Base-by-base conservation (phyloP, 78 protist species). In the Tieghemostelium lacteum region DNA sequence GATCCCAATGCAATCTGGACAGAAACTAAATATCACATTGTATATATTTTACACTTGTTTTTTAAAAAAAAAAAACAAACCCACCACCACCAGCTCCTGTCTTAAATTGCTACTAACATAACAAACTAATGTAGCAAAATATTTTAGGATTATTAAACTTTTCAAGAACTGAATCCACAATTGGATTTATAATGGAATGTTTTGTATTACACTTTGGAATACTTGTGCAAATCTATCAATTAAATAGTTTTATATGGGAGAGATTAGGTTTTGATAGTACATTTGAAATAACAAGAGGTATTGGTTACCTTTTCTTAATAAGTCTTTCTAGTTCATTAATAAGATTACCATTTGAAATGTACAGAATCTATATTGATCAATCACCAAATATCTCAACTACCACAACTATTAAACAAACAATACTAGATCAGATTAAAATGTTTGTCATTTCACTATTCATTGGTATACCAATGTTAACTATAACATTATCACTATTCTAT, bases 181-280 rank as follows among this genome's bases (percentile, higher is more conserved):
- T 80, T 80, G 89, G 89, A 17, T 80, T 80, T 69, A 80, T 80
- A 36, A 34, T 80, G 49, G 89, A 80, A 58, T 80, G 89, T 60
- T 69, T 67, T 16, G 73, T 80, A 26, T 57, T 80, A 31, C 16
- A 69, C 17, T 69, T 69, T 57, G 89, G 89, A 5, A 50, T 80
- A 10, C 31, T 80, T 2, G 54, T 40, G 14, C 20, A 49, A 39
- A 10, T 80, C 1, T 80, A 80, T 42, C n/a, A 58, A 69, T 33
- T 28, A 17, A 80, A 80, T 58, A 54, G 19, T 6, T 31, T 40
- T 19, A n/a, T 66, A 16, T 80, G 66, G 66, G 34, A 37, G 66
- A 12, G 16, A 29, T 37, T 45, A n/a, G 89, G 89, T 26, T 66
- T 37, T 45, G 52, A 63, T 20, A 26, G 31, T 20, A 22, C 37